These are phyloP conservation scores for Centella asiatica DNA, from an alignment of 129 eudicot species.

Conservation along the genomic window DNA sequence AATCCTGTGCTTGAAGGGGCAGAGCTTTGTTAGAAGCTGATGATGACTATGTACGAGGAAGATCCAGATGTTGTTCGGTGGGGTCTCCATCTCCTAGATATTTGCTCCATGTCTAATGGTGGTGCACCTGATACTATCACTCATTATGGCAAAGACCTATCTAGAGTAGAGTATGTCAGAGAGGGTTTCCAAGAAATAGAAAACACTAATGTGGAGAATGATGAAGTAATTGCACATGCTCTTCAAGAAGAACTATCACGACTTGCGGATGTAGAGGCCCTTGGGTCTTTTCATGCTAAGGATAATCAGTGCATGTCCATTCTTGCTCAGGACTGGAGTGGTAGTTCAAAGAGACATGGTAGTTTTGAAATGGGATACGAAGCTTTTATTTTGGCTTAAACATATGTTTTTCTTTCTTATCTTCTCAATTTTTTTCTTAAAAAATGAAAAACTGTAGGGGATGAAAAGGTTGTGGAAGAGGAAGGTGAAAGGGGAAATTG, in stretches of 20 bases:
- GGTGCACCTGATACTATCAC: conserved; percentile 46
- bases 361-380: conserved; percentile 10
- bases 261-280: conserved; percentile 27
- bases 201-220: conserved; percentile 29
- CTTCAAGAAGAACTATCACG: conserved; percentile 59
- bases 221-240: conserved; percentile 60
- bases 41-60: conserved; percentile 33
- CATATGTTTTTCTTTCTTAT: not conserved
- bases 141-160: conserved; percentile 38
- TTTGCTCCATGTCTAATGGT: conserved; percentile 35
- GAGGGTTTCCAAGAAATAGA: conserved; percentile 41
- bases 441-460: conserved; percentile 13
- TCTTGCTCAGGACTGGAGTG: conserved; percentile 47
- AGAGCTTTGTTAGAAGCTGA: not conserved
- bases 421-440: not conserved
- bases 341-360: conserved; percentile 30
- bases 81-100: conserved; percentile 56
- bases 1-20: no score
- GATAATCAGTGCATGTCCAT: conserved; percentile 25
- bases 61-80: conserved; percentile 64
- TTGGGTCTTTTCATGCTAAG: conserved; percentile 15
- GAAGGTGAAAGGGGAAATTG: conserved; percentile 14
- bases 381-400: not conserved
- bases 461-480: conserved; percentile 20
- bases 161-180: conserved; percentile 42